Base-by-base conservation (phyloP, 805 yeast genomes). In the Cephaloascus fragrans region DNA sequence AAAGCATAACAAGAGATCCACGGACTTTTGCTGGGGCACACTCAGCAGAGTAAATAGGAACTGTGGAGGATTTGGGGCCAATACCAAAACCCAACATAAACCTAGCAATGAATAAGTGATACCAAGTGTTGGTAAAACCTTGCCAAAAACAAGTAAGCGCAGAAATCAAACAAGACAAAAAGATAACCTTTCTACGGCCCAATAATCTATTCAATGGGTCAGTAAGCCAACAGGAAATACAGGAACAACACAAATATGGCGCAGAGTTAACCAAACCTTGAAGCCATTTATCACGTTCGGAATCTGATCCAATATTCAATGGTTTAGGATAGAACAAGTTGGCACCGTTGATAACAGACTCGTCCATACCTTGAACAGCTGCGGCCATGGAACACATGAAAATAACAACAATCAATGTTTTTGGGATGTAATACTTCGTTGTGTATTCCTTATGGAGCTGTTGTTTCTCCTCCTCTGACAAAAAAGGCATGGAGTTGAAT, bases 291-390 rank as follows among this genome's bases (percentile, higher is more conserved):
- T 49, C 66, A 67, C 4, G 58, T 47, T 38, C 62, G 47, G 35
- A 49, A 51, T 16, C 33, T 9, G 17, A n/a, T 2, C 55, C 44
- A 32, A 73, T 61, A 2, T 70, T 70, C 45, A 77, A 67, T 26
- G 62, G 63, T 16, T 47, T 44, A 8, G 77, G 74, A 47, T 67
- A 76, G 44, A 69, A 73, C 18, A 78, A 53, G 36, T 71, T 74
- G 18, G 86, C 86, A 29, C 86, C 87, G 45, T 80, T 78, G 42
- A 77, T 62, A 8, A 78, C 85, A 4, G 84, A 71, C 53, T 80
- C 83, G 53, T 80, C 87, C 83, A 77, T 77, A 39, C 87, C 87
- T 52, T 71, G 75, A 37, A 79, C 83, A 4, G 82, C 78, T 3
- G 83, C 81, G n/a, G 83, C 77, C 65, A 79, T 62, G 3, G 85